Base-by-base conservation (phyloP, 305 asterid species). In the Solanum chacoense region DNA sequence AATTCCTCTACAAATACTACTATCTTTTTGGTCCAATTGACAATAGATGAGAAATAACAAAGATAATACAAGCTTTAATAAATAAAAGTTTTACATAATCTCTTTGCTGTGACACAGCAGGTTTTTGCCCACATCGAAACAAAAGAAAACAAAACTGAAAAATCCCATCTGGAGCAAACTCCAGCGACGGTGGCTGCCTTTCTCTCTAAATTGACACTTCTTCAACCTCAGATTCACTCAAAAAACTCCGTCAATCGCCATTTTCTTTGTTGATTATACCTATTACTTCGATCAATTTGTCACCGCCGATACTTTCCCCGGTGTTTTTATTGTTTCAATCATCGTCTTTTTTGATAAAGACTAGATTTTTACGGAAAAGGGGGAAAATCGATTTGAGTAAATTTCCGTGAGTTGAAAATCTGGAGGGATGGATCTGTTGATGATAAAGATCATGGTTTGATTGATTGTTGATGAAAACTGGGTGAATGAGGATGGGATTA, bases 401-500 rank as follows among this genome's bases (percentile, higher is more conserved):
- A 77, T 77, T 59, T 8, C 35, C 14, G 35, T 79, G n/a, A 80
- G 67, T 26, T 80, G 85, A 40, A 40, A 80, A 80, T 42, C 31
- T 78, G 22, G 36, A 12, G 7, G 85, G 75, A 76, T 87, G 85
- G 89, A 59, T 88, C 89, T 88, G 84, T 71, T 26, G 1, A 88
- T 55, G 28, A 32, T 79, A 71, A 77, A 78, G 87, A 59, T 69
- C 81, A 36, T 20, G 29, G 24, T 28, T 67, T 88, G 80, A 76
- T 42, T 88, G 86, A 76, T 42, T 79, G 77, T 76, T 65, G 45
- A 79, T 74, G 75, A 26, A 69, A 87, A 72, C 35, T 55, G 89
- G 28, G 95, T 91, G 93, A 90, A 95, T 94, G 99, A 95, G 94
- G 96, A 96, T 96, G 98, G 99, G 98, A 93, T 94, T 96, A 88